Evolutionary conservation across 108 stramenopile species (phyloP), one percentile per base, ranked within the genome.

Genomic region (Fragilariopsis cylindrus): DNA sequence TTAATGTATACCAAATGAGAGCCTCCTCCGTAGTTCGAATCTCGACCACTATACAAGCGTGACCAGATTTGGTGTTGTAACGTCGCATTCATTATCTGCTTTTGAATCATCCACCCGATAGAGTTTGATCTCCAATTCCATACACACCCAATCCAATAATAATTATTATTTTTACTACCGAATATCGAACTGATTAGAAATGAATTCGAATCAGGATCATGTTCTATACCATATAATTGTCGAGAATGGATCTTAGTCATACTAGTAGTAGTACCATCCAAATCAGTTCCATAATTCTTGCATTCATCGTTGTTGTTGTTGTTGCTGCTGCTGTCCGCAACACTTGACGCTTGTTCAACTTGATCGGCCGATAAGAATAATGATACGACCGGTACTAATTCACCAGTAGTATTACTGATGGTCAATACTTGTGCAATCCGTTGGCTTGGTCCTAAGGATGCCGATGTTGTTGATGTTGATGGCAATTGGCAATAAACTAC

Each of bases 51-150:
- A 42, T 73, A 78, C 48, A 78, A 54, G 6, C 72, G 18, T 7
- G 77, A 66, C 77, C 77, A 78, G 11, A 67, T 7, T 15, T 57
- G 19, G 11, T 43, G 57, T 21, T 39, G 13, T 54, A 42, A 16
- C 11, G 46, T 30, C 18, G 39, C 4, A 11, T 4, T 60, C 3
- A 58, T 42, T 13, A 57, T 50, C 3, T 50, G 40, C 6, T 76
- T 21, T 72, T 76, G 69, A 48, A 80, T 48, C 54, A 74, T 65
- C 73, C 58, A 70, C 9, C 79, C 73, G 45, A 80, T 43, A 2
- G 73, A 53, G 42, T 80, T 64, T 30, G 60, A 21, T 47, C 79
- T 68, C 79, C 79, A 80, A 66, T 65, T 74, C 79, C 79, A 80
- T 4, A 74, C 47, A 69, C 77, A 78, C 4, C 77, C 77, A 52